A percentile compares a stretch with the other conserved stretches of the same genome.
Conservation (phyloP, 768 basidiomycete species). For the Leccinum incarnatum region DNA sequence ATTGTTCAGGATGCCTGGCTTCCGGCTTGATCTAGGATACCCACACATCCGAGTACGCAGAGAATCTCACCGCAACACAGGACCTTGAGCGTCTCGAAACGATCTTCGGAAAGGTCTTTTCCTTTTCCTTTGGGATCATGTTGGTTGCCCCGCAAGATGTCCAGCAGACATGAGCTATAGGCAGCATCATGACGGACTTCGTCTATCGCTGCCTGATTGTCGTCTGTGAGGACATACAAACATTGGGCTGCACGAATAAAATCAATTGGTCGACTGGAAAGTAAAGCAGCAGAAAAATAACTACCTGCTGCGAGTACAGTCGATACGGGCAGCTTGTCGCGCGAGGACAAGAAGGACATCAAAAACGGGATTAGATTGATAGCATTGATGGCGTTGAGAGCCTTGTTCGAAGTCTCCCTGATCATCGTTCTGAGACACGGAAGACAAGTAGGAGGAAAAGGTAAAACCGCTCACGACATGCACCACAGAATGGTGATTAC, state of each 20-base stretch:
- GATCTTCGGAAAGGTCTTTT: slow-evolving; percentile 47
- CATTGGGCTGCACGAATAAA: slow-evolving; percentile 65
- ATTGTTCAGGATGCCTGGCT: slow-evolving; percentile 70
- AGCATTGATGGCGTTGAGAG: slow-evolving; percentile 71
- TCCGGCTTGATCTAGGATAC: not conserved
- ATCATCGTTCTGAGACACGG: slow-evolving; percentile 23
- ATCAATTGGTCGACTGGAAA: not conserved
- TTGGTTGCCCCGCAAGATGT: slow-evolving; percentile 47
- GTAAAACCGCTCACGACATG: slow-evolving; percentile 70
- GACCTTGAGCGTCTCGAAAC: slow-evolving; percentile 53
- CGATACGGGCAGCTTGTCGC: slow-evolving; percentile 62
- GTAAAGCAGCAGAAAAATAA: slow-evolving; percentile 8
- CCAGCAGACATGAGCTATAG: slow-evolving; percentile 64
- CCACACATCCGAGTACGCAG: not conserved
- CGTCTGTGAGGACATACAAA: slow-evolving; percentile 89
- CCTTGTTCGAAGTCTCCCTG: slow-evolving; percentile 93
- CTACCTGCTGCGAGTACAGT: slow-evolving; percentile 81
- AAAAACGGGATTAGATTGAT: slow-evolving; percentile 78
- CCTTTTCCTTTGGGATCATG: slow-evolving; percentile 35
- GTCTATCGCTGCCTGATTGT: slow-evolving; percentile 74
- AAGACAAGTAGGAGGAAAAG: not conserved
- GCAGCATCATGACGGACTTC: slow-evolving; percentile 58
- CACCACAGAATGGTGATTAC: slow-evolving; percentile 93
- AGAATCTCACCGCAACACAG: slow-evolving; percentile 62
- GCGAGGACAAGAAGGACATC: slow-evolving; percentile 81